A percentile compares a stretch with the other conserved stretches of the same genome.
These are phyloP conservation scores for Glomus cerebriforme DNA, from an alignment of 192 early-diverging fungal genomes.

Conservation along the genomic window DNA sequence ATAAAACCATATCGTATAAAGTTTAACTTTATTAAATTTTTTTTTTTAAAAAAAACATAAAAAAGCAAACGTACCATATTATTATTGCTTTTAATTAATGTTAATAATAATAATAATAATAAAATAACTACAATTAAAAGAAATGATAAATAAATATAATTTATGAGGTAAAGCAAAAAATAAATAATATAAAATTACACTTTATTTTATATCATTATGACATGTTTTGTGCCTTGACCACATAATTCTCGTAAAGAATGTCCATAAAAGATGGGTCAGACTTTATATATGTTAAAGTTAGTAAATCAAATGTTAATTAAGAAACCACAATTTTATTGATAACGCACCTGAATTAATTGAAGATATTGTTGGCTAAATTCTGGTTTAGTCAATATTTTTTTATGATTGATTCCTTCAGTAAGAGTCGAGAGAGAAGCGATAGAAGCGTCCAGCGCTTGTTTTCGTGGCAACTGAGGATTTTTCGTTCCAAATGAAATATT, in stretches of 20 bases:
- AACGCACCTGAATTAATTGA: constrained; percentile 17
- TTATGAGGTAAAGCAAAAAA: too few species aligned
- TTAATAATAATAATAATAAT: too few species aligned
- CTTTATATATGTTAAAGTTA: neutral
- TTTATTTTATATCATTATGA: neutral
- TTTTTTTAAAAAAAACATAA: too few species aligned
- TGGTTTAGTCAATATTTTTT: constrained; percentile 4
- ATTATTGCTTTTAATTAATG: too few species aligned
- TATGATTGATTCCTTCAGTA: neutral
- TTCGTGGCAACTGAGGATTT: constrained; percentile 1
- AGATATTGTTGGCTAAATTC: constrained; percentile 21
- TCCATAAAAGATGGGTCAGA: constrained; percentile 24
- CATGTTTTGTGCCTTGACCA: constrained; percentile 4
- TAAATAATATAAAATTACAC: too few species aligned
- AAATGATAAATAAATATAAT: too few species aligned
- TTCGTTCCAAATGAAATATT: neutral
- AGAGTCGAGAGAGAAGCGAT: neutral
- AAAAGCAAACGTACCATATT: too few species aligned
- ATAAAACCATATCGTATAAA: too few species aligned
- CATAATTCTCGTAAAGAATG: constrained; percentile 17
- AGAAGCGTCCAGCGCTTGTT: neutral
- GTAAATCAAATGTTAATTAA: too few species aligned
- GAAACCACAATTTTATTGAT: neutral
- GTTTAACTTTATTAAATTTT: too few species aligned
- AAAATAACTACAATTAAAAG: too few species aligned